Percentiles rank a stretch among this genome's conserved stretches.
Conservation (phyloP, 176 grass and related monocot genomes). For the Hsuehochloa calcarea region DNA sequence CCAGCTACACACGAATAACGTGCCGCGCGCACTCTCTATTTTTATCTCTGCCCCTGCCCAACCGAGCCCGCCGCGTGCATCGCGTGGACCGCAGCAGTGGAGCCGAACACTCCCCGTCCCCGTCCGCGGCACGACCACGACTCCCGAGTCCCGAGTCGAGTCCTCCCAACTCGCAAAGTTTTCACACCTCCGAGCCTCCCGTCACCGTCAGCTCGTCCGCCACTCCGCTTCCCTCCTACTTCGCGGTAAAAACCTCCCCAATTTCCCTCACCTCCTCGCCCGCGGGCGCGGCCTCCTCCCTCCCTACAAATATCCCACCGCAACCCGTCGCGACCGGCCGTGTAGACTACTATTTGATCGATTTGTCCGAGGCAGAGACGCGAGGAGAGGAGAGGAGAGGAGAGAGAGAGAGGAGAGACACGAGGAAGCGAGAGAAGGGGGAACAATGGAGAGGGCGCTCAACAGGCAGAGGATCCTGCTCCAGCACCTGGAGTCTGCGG, state of each 20-base stretch:
- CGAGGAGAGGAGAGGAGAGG: not conserved
- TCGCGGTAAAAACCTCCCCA: not conserved
- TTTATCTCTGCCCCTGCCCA: too few relatives aligned
- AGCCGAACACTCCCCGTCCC: too few relatives aligned
- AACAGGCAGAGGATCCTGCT: conserved; percentile 80
- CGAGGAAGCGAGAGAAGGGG: not conserved
- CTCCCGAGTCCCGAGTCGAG: not conserved
- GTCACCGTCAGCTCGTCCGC: not conserved
- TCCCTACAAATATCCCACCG: conserved; percentile 8
- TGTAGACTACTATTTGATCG: not conserved
- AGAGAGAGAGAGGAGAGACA: not conserved
- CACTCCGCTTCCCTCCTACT: not conserved
- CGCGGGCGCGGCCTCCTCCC: not conserved
- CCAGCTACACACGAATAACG: not conserved
- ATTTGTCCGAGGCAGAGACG: not conserved
- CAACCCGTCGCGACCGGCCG: not conserved
- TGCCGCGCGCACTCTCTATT: too few relatives aligned
- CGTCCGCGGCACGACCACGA: not conserved
- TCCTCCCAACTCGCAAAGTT: not conserved
- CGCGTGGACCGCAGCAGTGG: not conserved
- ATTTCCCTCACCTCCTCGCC: not conserved
- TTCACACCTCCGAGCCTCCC: not conserved
- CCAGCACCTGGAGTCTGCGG: conserved; percentile 58
- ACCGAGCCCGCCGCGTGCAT: too few relatives aligned
- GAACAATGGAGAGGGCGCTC: conserved; percentile 84